These are phyloP conservation scores for Colletotrichum brevisporum DNA, from an alignment of 2,329 filamentous ascomycete species.

Conservation along the genomic window DNA sequence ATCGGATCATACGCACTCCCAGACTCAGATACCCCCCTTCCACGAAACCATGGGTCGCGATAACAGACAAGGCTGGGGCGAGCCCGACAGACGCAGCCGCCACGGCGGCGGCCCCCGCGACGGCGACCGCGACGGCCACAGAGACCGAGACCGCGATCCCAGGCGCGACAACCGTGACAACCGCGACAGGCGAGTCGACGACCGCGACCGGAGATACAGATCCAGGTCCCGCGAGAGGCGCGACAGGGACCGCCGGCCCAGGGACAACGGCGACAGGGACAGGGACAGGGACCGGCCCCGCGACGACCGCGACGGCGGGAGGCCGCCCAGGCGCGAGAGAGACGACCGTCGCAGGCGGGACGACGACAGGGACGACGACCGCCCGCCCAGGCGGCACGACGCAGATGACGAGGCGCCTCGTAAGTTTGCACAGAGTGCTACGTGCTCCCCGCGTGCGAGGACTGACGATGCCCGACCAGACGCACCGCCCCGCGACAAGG, in stretches of 20 bases:
- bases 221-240: slow-evolving; percentile 53
- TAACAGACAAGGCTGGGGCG: slow-evolving; percentile 74
- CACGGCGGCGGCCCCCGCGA: slow-evolving; percentile 50
- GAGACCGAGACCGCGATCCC: slow-evolving; percentile 49
- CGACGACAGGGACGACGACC: slow-evolving; percentile 41
- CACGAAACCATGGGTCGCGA: slow-evolving; percentile 23
- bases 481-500: slow-evolving; percentile 41
- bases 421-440: background rate
- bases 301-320: slow-evolving; percentile 53
- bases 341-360: slow-evolving; percentile 46
- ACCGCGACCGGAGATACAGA: slow-evolving; percentile 48
- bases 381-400: slow-evolving; percentile 43
- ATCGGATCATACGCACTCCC: background rate
- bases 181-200: slow-evolving; percentile 34
- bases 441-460: background rate
- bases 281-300: slow-evolving; percentile 52
- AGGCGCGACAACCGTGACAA: slow-evolving; percentile 46
- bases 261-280: slow-evolving; percentile 47
- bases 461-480: slow-evolving; percentile 25
- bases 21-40: background rate
- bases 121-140: slow-evolving; percentile 47
- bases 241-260: slow-evolving; percentile 44
- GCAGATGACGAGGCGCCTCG: slow-evolving; percentile 42
- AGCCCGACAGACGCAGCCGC: slow-evolving; percentile 57
- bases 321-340: slow-evolving; percentile 51